Evolutionary conservation across 2,329 filamentous ascomycete species (phyloP), one percentile per base, ranked within the genome.

Genomic region (Alternaria gaisen): DNA sequence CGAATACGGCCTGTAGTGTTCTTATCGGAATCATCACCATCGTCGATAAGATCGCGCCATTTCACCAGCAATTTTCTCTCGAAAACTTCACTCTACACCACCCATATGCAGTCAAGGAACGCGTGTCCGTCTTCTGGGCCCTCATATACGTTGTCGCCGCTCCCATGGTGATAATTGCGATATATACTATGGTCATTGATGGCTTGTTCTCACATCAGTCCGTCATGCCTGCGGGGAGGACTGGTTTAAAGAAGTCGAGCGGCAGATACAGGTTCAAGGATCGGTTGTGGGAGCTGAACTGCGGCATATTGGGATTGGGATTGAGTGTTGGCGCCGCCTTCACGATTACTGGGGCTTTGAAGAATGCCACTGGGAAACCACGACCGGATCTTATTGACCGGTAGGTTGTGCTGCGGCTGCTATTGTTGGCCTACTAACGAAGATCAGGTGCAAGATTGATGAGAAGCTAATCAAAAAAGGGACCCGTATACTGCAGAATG

Each of bases 261-360:
- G 74, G 28, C 63, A 70, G 80, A 53, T 86, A 87, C 68, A 79
- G 82, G 40, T 81, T 85, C 67, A 84, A 84, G 68, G 84, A 87
- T 65, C 80, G 86, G 18, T 70, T 88, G n/a, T 88, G 86, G 86
- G 85, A 88, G 73, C 77, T 88, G 68, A 88, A 88, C 68, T 87
- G 86, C 66, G 86, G 86, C 3, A 81, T 87, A 11, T 71, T 88
- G 26, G 86, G 86, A 16, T 73, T 88, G 57, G 70, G 85, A 14
- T 73, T 88, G 41, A 82, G 84, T 30, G 83, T 86, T 57, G 83
- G 80, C 14, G 75, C 83, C n/a, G 82, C 84, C 0, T 88, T 87
- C 70, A 82, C 86, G 20, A 85, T 88, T 48, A 88, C 86, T 61
- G 77, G 84, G 42, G 83, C 82, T 5, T 69, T 88, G 68, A 88